A percentile compares a stretch with the other conserved stretches of the same genome.
These are phyloP conservation scores for Sphagnurus paluster DNA, from an alignment of 1,284 basidiomycete species.

Conservation along the genomic window DNA sequence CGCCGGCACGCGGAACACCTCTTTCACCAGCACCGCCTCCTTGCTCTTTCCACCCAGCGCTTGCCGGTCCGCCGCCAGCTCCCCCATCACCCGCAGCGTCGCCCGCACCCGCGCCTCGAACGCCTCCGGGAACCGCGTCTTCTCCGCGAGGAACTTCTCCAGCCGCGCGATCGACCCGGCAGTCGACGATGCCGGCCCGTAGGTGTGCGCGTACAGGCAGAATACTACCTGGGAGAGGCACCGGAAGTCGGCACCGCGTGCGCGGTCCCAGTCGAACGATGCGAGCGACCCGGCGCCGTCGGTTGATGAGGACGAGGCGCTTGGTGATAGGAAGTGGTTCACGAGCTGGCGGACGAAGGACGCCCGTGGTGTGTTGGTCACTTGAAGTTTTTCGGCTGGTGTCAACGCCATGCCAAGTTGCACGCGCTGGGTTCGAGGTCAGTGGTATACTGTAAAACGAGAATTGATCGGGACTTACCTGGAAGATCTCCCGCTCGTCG, in stretches of 20 bases:
- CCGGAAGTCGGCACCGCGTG: conserved; percentile 64
- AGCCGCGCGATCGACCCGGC: conserved; percentile 41
- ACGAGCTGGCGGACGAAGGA: conserved; percentile 54
- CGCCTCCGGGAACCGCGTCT: conserved; percentile 26
- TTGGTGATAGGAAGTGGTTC: conserved; percentile 40
- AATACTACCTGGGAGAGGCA: conserved; percentile 56
- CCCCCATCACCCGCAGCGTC: conserved; percentile 24
- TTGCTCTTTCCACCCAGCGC: not conserved
- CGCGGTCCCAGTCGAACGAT: conserved; percentile 57
- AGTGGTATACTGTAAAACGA: not conserved
- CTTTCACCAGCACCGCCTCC: conserved; percentile 1
- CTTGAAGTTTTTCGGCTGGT: conserved; percentile 69
- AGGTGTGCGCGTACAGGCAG: conserved; percentile 41
- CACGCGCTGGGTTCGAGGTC: conserved; percentile 48
- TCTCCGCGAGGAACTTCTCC: conserved; percentile 54
- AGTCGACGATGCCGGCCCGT: conserved; percentile 21
- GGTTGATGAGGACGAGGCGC: conserved; percentile 51
- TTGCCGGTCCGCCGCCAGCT: conserved; percentile 6
- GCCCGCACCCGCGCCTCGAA: conserved; percentile 38
- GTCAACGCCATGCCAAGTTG: conserved; percentile 80
- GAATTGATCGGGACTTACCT: conserved; percentile 37
- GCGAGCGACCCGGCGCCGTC: conserved; percentile 37
- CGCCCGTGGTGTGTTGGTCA: conserved; percentile 52
- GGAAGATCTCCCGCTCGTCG: conserved; percentile 76
- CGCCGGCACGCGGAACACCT: conserved; percentile 8